Evolutionary conservation across 768 basidiomycete genomes (phyloP).

Genomic region (Mrakia hoshinonis): DNA sequence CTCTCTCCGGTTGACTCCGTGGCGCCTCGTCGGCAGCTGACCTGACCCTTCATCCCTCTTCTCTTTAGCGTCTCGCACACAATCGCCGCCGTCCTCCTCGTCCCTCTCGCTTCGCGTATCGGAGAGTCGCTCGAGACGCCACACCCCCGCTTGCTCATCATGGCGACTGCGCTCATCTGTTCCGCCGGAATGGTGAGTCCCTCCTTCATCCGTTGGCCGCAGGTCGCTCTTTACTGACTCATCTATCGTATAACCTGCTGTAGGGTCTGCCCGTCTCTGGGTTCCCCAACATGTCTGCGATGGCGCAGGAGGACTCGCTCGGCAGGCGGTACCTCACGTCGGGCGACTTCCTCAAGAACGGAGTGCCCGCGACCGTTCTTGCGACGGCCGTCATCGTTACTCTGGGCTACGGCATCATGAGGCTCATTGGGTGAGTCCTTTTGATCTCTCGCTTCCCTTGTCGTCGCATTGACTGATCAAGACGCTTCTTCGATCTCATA

Average conservation of each 20-base stretch:
- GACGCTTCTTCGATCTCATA: too few relatives aligned
- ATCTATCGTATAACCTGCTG: not conserved
- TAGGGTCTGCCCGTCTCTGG: constrained; percentile 78
- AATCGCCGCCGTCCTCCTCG: constrained; percentile 90
- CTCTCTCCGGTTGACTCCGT: not conserved
- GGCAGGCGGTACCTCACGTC: constrained; percentile 66
- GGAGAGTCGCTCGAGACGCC: constrained; percentile 64
- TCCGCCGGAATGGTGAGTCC: constrained; percentile 78
- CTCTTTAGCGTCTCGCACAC: constrained; percentile 95
- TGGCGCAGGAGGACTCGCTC: constrained; percentile 81
- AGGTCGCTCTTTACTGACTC: not conserved
- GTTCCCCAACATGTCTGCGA: constrained; percentile 72
- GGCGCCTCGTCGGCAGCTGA: not conserved
- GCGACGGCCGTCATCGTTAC: constrained; percentile 78
- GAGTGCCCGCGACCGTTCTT: constrained; percentile 86
- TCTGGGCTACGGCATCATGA: constrained; percentile 71
- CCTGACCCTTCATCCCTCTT: constrained; percentile 45
- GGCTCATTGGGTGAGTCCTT: constrained; percentile 44
- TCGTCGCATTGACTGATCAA: too few relatives aligned
- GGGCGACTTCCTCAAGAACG: constrained; percentile 88
- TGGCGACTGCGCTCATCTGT: constrained; percentile 78
- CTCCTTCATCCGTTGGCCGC: not conserved
- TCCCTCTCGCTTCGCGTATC: constrained; percentile 87
- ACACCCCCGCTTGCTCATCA: constrained; percentile 75
- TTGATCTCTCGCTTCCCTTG: not conserved